Conservation (phyloP, 2,329 filamentous ascomycete genomes). For the Neophaeococcomyces aloes region DNA sequence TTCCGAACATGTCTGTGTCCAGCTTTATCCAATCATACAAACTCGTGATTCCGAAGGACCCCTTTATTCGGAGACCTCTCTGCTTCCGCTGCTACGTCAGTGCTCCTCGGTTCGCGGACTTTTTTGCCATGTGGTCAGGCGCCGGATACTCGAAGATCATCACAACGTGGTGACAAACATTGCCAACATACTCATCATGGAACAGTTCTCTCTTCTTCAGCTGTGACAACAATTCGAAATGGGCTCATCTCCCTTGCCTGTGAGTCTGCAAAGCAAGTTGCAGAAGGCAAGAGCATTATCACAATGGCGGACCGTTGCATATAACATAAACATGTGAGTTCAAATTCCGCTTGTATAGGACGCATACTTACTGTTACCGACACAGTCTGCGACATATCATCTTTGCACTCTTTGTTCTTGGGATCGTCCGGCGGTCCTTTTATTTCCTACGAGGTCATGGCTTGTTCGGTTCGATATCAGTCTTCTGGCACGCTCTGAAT, state of each 20-base stretch:
- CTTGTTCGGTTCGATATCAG: constrained; percentile 63
- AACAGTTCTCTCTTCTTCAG: too few species aligned
- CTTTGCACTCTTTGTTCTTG: constrained; percentile 77
- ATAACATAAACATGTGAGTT: constrained; percentile 37
- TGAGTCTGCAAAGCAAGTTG: constrained; percentile 36
- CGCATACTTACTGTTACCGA: not conserved
- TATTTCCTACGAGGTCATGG: constrained; percentile 85
- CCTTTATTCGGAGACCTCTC: too few species aligned
- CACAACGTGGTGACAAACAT: too few species aligned
- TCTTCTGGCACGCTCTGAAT: constrained; percentile 61
- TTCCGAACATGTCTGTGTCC: too few species aligned
- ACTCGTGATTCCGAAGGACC: too few species aligned
- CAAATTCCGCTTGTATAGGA: too few species aligned
- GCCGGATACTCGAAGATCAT: too few species aligned
- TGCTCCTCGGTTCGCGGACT: too few species aligned
- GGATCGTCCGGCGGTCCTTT: constrained; percentile 68
- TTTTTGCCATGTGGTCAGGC: too few species aligned
- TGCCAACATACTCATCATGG: too few species aligned
- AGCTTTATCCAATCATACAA: too few species aligned
- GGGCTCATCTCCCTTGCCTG: constrained; percentile 32
- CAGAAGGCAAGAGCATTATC: constrained; percentile 27
- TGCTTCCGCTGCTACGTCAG: too few species aligned
- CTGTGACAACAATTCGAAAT: constrained; percentile 20
- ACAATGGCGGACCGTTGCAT: constrained; percentile 26
- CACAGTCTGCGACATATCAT: constrained; percentile 70